phyloP scores from a whole-genome alignment of 2,329 filamentous ascomycete species.

The Colletotrichum cereale region DNA sequence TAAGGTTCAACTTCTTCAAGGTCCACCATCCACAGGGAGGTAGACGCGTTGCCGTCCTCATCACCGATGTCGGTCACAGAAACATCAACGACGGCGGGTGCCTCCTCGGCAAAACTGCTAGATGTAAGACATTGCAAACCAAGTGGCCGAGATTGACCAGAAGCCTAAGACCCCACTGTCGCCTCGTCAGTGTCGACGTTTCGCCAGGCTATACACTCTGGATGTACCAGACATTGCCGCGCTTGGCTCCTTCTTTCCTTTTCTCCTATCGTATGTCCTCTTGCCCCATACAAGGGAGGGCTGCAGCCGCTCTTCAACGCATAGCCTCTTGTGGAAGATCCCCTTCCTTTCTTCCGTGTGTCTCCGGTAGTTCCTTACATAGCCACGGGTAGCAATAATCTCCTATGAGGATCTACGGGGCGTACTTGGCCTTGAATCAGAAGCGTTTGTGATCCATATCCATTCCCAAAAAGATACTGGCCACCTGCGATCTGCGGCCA shows the following conservation, averaged over 20 bases:
- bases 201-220: conserved; percentile 15
- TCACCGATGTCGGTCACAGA: conserved; percentile 11
- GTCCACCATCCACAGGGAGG: not conserved
- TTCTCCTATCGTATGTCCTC: not conserved
- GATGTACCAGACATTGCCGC: not conserved
- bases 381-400: not conserved
- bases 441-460: conserved; percentile 24
- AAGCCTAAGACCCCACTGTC: not conserved
- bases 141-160: conserved; percentile 16
- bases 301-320: not conserved
- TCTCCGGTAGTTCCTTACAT: conserved; percentile 2
- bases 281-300: not conserved
- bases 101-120: not conserved
- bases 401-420: conserved; percentile 23
- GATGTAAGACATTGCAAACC: conserved; percentile 23
- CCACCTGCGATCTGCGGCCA: conserved; percentile 28
- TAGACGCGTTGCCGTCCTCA: not conserved
- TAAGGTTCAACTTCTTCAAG: conserved; percentile 4
- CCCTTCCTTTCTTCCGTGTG: not conserved
- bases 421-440: conserved; percentile 32
- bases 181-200: conserved; percentile 22
- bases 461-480: conserved; percentile 7
- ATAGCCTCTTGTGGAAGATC: not conserved
- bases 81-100: not conserved
- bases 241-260: conserved; percentile 1